phyloP scores from a whole-genome alignment of 2,329 filamentous ascomycete species.

The Neonectria faginata region DNA sequence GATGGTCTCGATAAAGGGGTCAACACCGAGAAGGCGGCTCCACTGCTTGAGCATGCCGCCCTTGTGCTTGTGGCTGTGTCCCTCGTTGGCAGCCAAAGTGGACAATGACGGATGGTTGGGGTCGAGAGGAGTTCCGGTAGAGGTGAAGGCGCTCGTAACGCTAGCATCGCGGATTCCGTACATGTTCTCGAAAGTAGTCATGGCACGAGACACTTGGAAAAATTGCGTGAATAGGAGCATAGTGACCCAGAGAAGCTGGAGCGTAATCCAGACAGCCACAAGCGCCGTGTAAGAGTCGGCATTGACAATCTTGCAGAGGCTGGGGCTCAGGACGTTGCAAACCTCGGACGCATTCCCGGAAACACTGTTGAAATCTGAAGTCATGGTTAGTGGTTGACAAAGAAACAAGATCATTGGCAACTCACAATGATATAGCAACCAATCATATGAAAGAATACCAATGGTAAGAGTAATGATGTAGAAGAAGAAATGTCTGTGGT shows the following conservation, averaged over 20 bases:
- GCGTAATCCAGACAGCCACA: conserved; percentile 79
- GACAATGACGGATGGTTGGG: conserved; percentile 74
- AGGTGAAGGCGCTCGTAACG: conserved; percentile 80
- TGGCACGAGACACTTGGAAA: conserved; percentile 88
- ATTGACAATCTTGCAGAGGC: conserved; percentile 80
- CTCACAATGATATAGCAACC: conserved; percentile 79
- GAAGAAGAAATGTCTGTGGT: conserved; percentile 93
- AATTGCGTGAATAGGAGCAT: conserved; percentile 97
- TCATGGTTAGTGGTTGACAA: conserved; percentile 19
- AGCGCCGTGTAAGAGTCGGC: conserved; percentile 87
- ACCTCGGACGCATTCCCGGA: conserved; percentile 63
- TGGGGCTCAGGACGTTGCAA: conserved; percentile 82
- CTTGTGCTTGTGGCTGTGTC: conserved; percentile 65
- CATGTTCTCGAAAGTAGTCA: conserved; percentile 99
- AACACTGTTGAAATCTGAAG: conserved; percentile 71
- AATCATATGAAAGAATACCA: conserved; percentile 79
- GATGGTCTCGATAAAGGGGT: conserved; percentile 93
- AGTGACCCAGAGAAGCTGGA: conserved; percentile 95
- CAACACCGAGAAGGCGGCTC: conserved; percentile 87
- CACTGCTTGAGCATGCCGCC: conserved; percentile 80
- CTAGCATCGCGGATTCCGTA: conserved; percentile 73
- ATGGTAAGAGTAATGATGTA: conserved; percentile 84
- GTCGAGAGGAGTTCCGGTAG: conserved; percentile 79
- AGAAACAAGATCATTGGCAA: conserved; percentile 14
- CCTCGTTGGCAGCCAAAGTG: conserved; percentile 55